Base-by-base conservation (phyloP, 2,329 filamentous ascomycete species). In the Pseudogymnoascus sp. region DNA sequence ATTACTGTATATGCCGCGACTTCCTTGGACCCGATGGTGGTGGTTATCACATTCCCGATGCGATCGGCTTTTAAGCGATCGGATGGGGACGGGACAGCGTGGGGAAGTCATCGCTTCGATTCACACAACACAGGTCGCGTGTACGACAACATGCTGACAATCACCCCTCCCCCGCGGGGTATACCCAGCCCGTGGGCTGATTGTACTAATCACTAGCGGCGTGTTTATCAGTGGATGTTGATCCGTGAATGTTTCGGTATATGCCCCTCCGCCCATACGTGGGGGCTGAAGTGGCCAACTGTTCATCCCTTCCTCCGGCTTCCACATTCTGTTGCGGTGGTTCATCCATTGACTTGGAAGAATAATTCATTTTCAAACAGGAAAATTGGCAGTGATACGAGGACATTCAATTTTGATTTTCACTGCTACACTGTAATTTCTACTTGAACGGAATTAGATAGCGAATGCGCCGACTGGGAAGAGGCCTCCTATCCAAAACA, bases 21-120 rank as follows among this genome's bases (percentile, higher is more conserved):
- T 19, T 57, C 28, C 28, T 34, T 57, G 28, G 28, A 34, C 10
- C 51, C 51, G 51, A 57, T 36, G n/a, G 28, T 19, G 28, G 25
- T 57, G 16, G n/a, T 34, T 57, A 34, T 34, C 51, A 57, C 6
- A 34, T 57, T 48, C 51, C n/a, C 51, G 28, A 57, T 57, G 51
- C 51, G 51, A 57, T 57, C 51, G 51, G 51, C 51, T 57, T 57
- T 57, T 57, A 57, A 21, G 51, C 51, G 51, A 57, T 57, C 51
- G 51, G 51, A 57, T 34, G 13, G 51, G 21, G 13, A 13, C 19
- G 51, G 16, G 28, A 34, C n/a, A 19, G 16, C 51, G 16, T 21
- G 28, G 51, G 28, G 10, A 36, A 57, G 28, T 16, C 28, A 21
- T 57, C 51, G 51, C 51, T 57, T 57, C 51, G 51, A 16, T 36